phyloP scores from a whole-genome alignment of 805 yeast species.

The Vanderwaltozyma yarrowii region DNA sequence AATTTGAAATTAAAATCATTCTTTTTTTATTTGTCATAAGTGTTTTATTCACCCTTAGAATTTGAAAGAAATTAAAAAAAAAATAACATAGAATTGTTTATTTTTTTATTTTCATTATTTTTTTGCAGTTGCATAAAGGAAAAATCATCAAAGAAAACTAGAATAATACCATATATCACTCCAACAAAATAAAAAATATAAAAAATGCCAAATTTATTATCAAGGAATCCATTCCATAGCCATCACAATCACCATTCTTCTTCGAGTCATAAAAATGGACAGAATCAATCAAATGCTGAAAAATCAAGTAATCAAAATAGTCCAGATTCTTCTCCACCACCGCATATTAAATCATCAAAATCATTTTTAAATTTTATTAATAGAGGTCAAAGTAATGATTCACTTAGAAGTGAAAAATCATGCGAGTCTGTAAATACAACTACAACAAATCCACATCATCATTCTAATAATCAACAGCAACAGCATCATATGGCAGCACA shows the following conservation, averaged over 20 bases:
- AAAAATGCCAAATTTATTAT: slow-evolving; percentile 22
- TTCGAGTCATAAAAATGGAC: neutral
- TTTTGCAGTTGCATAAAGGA: too few species aligned
- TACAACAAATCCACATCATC: slow-evolving; percentile 1
- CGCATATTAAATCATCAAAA: slow-evolving; percentile 17
- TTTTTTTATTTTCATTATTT: too few species aligned
- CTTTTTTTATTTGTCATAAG: too few species aligned
- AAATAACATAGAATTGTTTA: too few species aligned
- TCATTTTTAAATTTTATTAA: slow-evolving; percentile 25
- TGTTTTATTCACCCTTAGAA: too few species aligned
- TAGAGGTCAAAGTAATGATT: slow-evolving; percentile 24
- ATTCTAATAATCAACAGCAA: slow-evolving; percentile 3
- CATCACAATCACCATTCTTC: slow-evolving; percentile 4
- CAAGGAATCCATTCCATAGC: slow-evolving; percentile 22
- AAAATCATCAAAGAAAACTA: too few species aligned
- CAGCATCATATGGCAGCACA: neutral
- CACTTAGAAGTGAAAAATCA: slow-evolving; percentile 24
- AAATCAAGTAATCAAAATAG: slow-evolving; percentile 4
- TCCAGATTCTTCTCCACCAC: slow-evolving; percentile 3
- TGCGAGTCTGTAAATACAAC: slow-evolving; percentile 15
- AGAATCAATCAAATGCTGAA: slow-evolving; percentile 12
- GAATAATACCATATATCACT: too few species aligned
- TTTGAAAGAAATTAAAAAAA: too few species aligned
- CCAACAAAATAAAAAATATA: too few species aligned
- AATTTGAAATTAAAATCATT: too few species aligned